These are phyloP conservation scores for Abortiporus biennis DNA, from an alignment of 1,284 basidiomycete genomes.

Conservation along the genomic window DNA sequence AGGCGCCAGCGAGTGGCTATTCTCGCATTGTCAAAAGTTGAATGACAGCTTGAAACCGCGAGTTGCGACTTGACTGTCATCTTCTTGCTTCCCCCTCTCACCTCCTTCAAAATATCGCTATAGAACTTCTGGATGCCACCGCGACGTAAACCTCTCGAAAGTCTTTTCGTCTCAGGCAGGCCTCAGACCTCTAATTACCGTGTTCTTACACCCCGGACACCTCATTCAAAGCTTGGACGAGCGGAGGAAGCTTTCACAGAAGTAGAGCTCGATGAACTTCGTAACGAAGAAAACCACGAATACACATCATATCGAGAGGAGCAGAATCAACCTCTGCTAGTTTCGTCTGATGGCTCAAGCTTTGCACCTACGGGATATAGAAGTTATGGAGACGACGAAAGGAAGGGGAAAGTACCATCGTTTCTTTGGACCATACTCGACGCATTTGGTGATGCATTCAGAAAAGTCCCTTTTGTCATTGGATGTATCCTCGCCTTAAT, in stretches of 20 bases:
- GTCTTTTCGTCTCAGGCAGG: slow-evolving; percentile 24
- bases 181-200: slow-evolving; percentile 30
- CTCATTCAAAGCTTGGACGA: slow-evolving; percentile 52
- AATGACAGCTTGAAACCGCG: too few relatives aligned
- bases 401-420: slow-evolving; percentile 3
- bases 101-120: too few relatives aligned
- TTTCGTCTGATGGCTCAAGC: slow-evolving; percentile 35
- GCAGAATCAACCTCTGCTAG: slow-evolving; percentile 45
- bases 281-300: slow-evolving; percentile 35
- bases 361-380: slow-evolving; percentile 36
- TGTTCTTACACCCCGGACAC: slow-evolving; percentile 53
- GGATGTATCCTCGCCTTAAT: slow-evolving; percentile 41
- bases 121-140: too few relatives aligned
- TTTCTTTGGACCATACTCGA: slow-evolving; percentile 11
- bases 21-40: too few relatives aligned
- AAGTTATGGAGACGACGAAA: slow-evolving; percentile 32
- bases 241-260: slow-evolving; percentile 49
- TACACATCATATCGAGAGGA: slow-evolving; percentile 29
- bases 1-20: too few relatives aligned
- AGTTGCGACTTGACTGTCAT: too few relatives aligned
- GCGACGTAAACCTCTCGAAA: slow-evolving; percentile 2
- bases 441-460: slow-evolving; percentile 17
- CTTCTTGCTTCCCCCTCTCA: too few relatives aligned
- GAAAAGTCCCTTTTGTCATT: slow-evolving; percentile 30
- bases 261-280: slow-evolving; percentile 35